Evolutionary conservation across 1,284 basidiomycete genomes (phyloP), one percentile per base, ranked within the genome.

Genomic region (Cryptococcus neoformans): DNA sequence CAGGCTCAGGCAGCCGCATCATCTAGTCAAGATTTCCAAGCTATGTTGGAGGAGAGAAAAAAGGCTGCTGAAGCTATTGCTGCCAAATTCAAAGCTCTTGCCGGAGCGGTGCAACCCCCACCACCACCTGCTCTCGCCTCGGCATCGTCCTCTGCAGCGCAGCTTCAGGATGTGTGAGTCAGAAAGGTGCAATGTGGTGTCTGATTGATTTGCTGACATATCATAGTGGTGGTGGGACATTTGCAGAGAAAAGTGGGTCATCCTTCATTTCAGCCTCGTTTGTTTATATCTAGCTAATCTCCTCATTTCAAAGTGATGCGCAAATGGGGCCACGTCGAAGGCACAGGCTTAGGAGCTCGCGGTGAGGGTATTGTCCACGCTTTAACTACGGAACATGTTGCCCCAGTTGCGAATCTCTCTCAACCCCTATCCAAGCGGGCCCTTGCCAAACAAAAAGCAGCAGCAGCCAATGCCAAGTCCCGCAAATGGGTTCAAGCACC

Each of bases 241-340:
- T 74, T 51, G 75, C 75, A 6, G 74, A 76, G 56, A 68, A 71
- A 51, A 74, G 75, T 75, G 38, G 63, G 74, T 62, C 35, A 8
- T 16, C n/a, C n/a, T 37, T n/a, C 6, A 28, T 41, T 21, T 7
- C 5, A 92, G 66, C 89, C 88, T 16, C 84, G 85, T 11, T 84
- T 87, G 21, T 11, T 1, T 34, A 73, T 90, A 28, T 28, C 4
- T 28, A 58, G 92, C 92, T 90, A 87, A 89, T 5, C 28, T 4
- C 12, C 12, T 46, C 38, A 11, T 49, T 39, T 14, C 39, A 6
- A 56, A 76, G 75, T 77, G 71, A 73, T 78, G 70, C 68, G 70
- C 34, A 94, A 92, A 78, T 95, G 89, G 89, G 93, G 93, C 0
- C 92, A 96, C 76, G 89, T 89, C 69, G 88, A 92, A 69, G 93